These are phyloP conservation scores for Penicillium occitanis DNA, from an alignment of 2,329 filamentous ascomycete genomes.

Conservation along the genomic window DNA sequence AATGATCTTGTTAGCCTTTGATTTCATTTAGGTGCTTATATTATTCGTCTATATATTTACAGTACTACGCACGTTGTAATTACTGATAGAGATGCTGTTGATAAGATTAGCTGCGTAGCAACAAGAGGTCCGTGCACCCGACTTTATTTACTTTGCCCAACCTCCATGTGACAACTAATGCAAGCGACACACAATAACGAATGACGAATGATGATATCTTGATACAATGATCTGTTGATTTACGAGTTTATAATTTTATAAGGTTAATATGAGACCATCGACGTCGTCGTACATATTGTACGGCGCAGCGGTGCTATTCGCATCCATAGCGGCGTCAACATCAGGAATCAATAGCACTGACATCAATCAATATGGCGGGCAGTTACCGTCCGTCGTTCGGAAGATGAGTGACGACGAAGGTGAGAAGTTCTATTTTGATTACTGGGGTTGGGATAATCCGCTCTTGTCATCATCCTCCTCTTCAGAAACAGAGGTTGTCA, in stretches of 20 bases:
- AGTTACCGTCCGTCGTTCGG: conserved; percentile 33
- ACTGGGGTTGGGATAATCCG: conserved; percentile 35
- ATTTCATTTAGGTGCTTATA: background rate
- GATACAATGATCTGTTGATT: background rate
- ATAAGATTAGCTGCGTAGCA: conserved; percentile 13
- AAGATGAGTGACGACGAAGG: conserved; percentile 50
- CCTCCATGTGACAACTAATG: background rate
- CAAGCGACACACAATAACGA: background rate
- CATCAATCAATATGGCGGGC: conserved; percentile 26
- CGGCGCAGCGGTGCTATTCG: background rate
- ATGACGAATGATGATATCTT: background rate
- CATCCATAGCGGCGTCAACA: background rate
- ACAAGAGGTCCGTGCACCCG: conserved; percentile 6
- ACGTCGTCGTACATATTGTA: background rate
- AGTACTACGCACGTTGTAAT: background rate
- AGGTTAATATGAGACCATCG: conserved; percentile 3
- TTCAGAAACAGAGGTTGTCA: background rate
- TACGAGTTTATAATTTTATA: background rate
- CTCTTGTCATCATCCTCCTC: conserved; percentile 15
- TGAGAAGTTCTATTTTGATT: conserved; percentile 50
- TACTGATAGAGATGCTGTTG: background rate
- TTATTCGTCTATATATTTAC: background rate
- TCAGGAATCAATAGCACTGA: conserved; percentile 2
- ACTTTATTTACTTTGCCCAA: conserved; percentile 10
- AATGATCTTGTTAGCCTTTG: background rate